These are phyloP conservation scores for Sequoia sempervirens DNA, from an alignment of 75 land plant genomes.

Conservation along the genomic window DNA sequence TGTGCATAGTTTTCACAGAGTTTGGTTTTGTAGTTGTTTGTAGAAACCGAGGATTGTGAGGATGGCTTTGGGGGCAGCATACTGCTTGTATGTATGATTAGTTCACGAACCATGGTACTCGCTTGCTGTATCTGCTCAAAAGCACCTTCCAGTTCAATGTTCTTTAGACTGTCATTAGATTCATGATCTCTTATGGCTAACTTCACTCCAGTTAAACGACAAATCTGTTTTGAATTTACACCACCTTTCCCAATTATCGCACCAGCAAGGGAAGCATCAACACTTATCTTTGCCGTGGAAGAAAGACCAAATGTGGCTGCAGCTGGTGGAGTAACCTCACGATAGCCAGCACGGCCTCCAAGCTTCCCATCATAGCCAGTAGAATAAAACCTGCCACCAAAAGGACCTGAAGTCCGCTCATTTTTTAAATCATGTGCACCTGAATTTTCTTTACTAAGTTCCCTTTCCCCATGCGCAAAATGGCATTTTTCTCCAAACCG, in stretches of 20 bases:
- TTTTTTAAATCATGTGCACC: slow-evolving; percentile 15
- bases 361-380: slow-evolving; percentile 10
- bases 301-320: slow-evolving; percentile 63
- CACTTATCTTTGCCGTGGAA: slow-evolving; percentile 73
- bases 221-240: slow-evolving; percentile 64
- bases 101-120: slow-evolving; percentile 72
- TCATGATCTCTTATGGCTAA: slow-evolving; percentile 75
- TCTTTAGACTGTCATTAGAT: slow-evolving; percentile 67
- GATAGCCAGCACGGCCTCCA: slow-evolving; percentile 11
- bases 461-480: slow-evolving; percentile 82
- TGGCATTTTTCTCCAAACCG: slow-evolving; percentile 77
- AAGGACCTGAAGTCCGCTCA: slow-evolving; percentile 5
- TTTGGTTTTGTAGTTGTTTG: slow-evolving; percentile 77
- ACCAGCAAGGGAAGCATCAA: slow-evolving; percentile 82
- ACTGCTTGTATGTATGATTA: slow-evolving; percentile 33
- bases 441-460: slow-evolving; percentile 38
- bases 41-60: slow-evolving; percentile 8
- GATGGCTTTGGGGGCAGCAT: slow-evolving; percentile 9
- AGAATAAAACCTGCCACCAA: slow-evolving; percentile 12
- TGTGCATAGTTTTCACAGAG: slow-evolving; percentile 77
- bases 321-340: slow-evolving; percentile 24
- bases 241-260: slow-evolving; percentile 90
- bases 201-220: slow-evolving; percentile 64
- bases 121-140: slow-evolving; percentile 93
- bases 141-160: slow-evolving; percentile 88